A percentile compares a stretch with the other conserved stretches of the same genome.
Conservation (phyloP, 2,329 filamentous ascomycete genomes). For the Cercospora brassicicola region DNA sequence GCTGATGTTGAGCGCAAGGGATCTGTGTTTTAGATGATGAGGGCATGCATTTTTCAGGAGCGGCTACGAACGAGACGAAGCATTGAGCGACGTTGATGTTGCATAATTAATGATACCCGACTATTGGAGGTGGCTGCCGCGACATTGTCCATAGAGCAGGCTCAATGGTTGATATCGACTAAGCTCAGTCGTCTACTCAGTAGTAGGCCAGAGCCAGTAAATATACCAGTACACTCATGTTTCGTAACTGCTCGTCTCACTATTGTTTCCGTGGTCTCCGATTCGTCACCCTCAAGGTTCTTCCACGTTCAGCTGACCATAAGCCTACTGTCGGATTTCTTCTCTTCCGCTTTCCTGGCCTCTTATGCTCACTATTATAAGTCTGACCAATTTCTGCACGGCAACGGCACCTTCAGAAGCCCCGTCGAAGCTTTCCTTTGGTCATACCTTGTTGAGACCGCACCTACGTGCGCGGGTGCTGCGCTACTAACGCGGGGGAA, state of each 20-base stretch:
- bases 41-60: constrained; percentile 17
- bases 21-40: constrained; percentile 35
- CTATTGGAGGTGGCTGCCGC: background rate
- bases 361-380: background rate
- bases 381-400: background rate
- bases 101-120: constrained; percentile 12
- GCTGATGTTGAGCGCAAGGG: constrained; percentile 41
- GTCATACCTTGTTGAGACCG: background rate
- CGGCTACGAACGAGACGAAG: constrained; percentile 29
- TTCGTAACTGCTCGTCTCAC: background rate
- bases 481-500: background rate
- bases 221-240: background rate
- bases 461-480: background rate
- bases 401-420: background rate
- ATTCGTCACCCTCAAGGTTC: background rate
- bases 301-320: background rate
- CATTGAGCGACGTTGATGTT: constrained; percentile 11
- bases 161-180: constrained; percentile 3
- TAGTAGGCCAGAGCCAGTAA: background rate
- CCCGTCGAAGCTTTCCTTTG: background rate
- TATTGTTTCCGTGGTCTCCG: background rate
- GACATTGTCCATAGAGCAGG: constrained; percentile 2
- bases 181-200: background rate
- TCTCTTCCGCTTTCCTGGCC: background rate
- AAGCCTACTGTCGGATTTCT: background rate